Conservation (phyloP, 129 eudicot species). For the Lonicera japonica region DNA sequence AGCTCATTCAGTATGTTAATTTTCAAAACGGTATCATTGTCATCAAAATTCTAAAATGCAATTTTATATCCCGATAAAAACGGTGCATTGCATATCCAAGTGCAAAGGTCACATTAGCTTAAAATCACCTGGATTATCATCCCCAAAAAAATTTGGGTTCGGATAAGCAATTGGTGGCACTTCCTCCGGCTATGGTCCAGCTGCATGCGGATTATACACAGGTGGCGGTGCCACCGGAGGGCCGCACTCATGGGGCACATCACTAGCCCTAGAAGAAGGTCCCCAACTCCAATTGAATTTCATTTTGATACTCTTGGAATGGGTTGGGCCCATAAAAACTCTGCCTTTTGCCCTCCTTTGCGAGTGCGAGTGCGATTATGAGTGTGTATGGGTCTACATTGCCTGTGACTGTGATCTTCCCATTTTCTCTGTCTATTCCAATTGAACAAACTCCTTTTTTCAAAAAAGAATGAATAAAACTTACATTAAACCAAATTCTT, state of each 20-base stretch:
- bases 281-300: neutral
- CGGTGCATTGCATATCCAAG: no score
- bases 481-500: no score
- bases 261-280: no score
- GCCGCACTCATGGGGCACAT: neutral
- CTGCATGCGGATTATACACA: neutral
- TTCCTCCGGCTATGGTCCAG: neutral
- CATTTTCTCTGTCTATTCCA: neutral
- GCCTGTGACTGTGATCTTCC: conserved; percentile 1
- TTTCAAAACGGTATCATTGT: no score
- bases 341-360: neutral
- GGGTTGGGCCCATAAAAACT: neutral
- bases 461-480: no score
- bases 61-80: no score
- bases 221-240: no score
- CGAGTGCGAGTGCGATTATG: conserved; percentile 3
- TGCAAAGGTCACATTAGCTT: neutral
- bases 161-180: neutral
- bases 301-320: neutral
- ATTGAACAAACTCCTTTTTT: conserved; percentile 1
- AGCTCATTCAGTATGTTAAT: no score
- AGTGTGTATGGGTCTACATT: neutral
- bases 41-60: no score
- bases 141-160: neutral
- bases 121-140: conserved; percentile 1